These are phyloP conservation scores for Neonectria coccinea DNA, from an alignment of 2,329 filamentous ascomycete genomes.

Conservation along the genomic window DNA sequence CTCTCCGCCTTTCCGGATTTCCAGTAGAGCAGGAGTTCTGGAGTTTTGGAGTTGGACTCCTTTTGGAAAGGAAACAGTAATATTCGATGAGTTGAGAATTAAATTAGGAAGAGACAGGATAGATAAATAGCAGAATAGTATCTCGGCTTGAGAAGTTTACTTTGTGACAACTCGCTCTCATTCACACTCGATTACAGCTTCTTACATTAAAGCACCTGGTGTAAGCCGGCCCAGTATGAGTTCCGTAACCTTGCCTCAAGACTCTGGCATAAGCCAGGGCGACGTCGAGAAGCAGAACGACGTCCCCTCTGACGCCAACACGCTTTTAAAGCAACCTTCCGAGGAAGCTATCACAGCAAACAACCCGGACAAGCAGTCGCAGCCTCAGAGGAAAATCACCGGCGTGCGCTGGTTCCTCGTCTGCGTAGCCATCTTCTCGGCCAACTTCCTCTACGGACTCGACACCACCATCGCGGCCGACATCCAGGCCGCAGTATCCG, in stretches of 20 bases:
- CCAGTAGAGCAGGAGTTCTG: slow-evolving; percentile 1
- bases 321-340: not conserved
- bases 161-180: not conserved
- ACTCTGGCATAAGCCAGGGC: not conserved
- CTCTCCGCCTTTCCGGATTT: slow-evolving; percentile 13
- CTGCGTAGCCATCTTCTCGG: slow-evolving; percentile 33
- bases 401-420: slow-evolving; percentile 39
- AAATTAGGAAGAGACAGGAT: not conserved
- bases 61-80: slow-evolving; percentile 10
- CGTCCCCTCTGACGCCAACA: not conserved
- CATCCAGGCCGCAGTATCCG: slow-evolving; percentile 33
- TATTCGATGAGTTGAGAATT: not conserved
- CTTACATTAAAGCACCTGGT: not conserved
- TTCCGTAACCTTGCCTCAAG: slow-evolving; percentile 4
- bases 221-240: slow-evolving; percentile 3
- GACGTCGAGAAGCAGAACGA: slow-evolving; percentile 22
- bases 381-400: slow-evolving; percentile 25
- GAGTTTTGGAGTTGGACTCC: slow-evolving; percentile 27
- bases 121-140: slow-evolving; percentile 19
- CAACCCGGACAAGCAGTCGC: slow-evolving; percentile 16
- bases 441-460: slow-evolving; percentile 39
- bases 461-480: slow-evolving; percentile 37
- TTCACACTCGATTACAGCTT: not conserved
- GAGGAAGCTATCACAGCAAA: not conserved
- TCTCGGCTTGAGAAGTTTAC: not conserved